These are phyloP conservation scores for Bassia scoparia DNA, from an alignment of 148 eudicot genomes.

Conservation along the genomic window DNA sequence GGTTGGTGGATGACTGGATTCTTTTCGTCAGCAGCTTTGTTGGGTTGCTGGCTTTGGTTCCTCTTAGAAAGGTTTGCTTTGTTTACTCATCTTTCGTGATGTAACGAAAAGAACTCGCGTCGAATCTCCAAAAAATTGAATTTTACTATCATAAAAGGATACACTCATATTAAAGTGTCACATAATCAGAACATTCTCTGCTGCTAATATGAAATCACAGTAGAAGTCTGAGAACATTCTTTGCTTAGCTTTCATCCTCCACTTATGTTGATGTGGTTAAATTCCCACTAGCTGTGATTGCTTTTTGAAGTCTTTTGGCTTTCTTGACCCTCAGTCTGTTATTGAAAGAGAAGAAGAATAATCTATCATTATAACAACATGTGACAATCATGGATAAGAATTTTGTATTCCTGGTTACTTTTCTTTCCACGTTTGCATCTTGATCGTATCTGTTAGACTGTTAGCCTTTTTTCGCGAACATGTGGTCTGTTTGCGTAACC, in stretches of 20 bases:
- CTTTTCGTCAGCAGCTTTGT: conserved; percentile 65
- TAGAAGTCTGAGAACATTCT: conserved; percentile 16
- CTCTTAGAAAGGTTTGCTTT: conserved; percentile 67
- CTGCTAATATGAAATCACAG: conserved; percentile 8
- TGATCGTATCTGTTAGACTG: neutral
- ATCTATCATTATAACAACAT: neutral
- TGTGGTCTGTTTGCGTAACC: conserved; percentile 11
- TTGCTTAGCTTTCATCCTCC: conserved; percentile 11
- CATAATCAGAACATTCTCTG: conserved; percentile 15
- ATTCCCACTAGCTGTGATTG: conserved; percentile 16
- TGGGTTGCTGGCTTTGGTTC: conserved; percentile 70
- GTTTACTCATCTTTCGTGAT: neutral
- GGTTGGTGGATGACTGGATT: conserved; percentile 88
- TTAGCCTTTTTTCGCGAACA: conserved; percentile 1
- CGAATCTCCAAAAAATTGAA: too few species aligned
- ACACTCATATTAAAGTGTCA: conserved; percentile 6
- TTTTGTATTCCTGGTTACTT: neutral
- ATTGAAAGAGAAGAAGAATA: conserved; percentile 16
- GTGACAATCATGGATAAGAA: neutral
- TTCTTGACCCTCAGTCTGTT: neutral
- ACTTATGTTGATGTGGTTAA: conserved; percentile 17
- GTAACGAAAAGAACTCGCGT: conserved; percentile 13
- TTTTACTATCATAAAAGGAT: too few species aligned
- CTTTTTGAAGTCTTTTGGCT: neutral
- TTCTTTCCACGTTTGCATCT: neutral